Percentiles rank a stretch among this genome's conserved stretches.
phyloP scores from a whole-genome alignment of 2,329 filamentous ascomycete genomes.

The Biscogniauxia mediterranea region DNA sequence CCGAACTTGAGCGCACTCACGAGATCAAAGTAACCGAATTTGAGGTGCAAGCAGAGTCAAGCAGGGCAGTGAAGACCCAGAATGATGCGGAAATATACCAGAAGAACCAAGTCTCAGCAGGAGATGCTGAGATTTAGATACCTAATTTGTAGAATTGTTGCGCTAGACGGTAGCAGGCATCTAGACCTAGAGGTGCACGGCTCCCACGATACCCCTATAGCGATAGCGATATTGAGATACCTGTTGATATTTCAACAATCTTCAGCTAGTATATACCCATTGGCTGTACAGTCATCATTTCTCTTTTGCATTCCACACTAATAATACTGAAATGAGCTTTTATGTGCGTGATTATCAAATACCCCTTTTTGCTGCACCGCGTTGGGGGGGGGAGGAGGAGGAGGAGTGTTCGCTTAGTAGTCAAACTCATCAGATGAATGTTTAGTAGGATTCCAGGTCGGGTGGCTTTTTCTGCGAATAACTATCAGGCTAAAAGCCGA shows the following conservation, averaged over 20 bases:
- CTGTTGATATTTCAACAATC: background rate
- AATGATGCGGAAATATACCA: too few relatives aligned
- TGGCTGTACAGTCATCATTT: too few relatives aligned
- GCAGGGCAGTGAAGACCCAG: constrained; percentile 1
- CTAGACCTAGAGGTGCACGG: background rate
- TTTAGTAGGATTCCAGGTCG: too few relatives aligned
- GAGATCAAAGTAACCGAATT: constrained; percentile 24
- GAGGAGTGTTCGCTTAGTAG: too few relatives aligned
- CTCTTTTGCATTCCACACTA: too few relatives aligned
- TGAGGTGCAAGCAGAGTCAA: constrained; percentile 5
- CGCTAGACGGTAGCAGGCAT: background rate
- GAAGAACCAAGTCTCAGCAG: background rate
- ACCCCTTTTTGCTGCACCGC: too few relatives aligned
- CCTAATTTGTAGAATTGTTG: background rate
- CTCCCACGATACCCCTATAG: background rate
- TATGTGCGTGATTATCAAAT: too few relatives aligned
- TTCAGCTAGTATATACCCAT: background rate
- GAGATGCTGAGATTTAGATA: background rate
- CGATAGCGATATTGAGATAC: background rate
- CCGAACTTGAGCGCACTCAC: constrained; percentile 30
- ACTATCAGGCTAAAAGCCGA: too few relatives aligned
- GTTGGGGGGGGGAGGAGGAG: too few relatives aligned
- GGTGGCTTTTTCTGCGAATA: too few relatives aligned
- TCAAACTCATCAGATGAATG: too few relatives aligned
- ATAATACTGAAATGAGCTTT: too few relatives aligned